Evolutionary conservation across 225 moss, liverwort and hornwort species (phyloP), one percentile per base, ranked within the genome.

Genomic region (Ulota crispa): DNA sequence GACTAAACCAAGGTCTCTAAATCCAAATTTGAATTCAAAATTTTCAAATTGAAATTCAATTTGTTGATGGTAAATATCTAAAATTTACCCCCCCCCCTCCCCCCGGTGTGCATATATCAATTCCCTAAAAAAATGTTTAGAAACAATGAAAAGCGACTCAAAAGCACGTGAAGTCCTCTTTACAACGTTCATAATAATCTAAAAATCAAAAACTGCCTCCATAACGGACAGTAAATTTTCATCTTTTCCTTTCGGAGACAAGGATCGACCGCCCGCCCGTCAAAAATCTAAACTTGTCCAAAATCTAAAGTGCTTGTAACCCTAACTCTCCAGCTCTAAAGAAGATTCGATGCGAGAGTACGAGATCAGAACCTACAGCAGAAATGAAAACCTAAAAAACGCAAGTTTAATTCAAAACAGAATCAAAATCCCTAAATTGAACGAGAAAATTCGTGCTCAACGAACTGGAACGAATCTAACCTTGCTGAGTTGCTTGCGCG

Each of bases 401-500:
- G 5, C 60, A 53, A 53, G 9, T 52, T 36, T 3, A 20, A 52
- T 30, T 45, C 0, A 19, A 39, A 54, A 28, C 47, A 68, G 57
- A 50, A 55, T 24, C 66, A 75, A 66, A 57, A 42, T 19, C 50
- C 66, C 5, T 36, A 21, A 74, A 31, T 37, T n/a, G 16, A 31
- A 30, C 20, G 27, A 67, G 50, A 50, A 50, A 16, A 50, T 50
- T 6, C 50, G 50, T 50, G 50, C 18, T 50, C 50, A 50, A 50
- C 50, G 50, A 53, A 19, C n/a, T 27, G 1, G 55, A 59, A 15
- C 10, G 18, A 70, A 63, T 54, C 82, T 32, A 18, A 97, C 97
- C 95, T 93, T 91, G 81, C 93, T 97, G 73, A 97, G 93, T 47
- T 95, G 90, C 88, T 81, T 88, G 77, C 97, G 93, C 53, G 92